Evolutionary conservation across 768 basidiomycete species (phyloP).

Genomic region (Lyophyllum shimeji): DNA sequence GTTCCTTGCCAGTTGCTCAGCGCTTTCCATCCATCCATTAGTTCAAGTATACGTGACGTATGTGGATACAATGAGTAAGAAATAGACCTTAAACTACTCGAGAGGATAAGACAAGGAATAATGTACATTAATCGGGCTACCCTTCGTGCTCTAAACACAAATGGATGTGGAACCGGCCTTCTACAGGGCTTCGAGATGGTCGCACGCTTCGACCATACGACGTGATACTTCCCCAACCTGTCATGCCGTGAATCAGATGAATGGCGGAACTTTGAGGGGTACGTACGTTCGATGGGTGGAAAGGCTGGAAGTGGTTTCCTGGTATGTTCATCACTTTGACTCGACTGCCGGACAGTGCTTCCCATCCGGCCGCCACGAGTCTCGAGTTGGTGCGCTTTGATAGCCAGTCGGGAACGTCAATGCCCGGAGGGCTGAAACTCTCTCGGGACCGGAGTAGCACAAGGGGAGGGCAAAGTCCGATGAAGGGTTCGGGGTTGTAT

Average conservation of each 20-base stretch:
- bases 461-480: constrained; percentile 31
- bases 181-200: constrained; percentile 10
- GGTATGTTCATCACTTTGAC: constrained; percentile 55
- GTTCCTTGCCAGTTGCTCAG: too few species aligned
- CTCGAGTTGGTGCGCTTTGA: constrained; percentile 38
- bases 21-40: too few species aligned
- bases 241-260: not conserved
- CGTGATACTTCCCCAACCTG: constrained; percentile 31
- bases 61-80: not conserved
- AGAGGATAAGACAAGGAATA: not conserved
- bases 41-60: not conserved
- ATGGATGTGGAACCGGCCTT: not conserved
- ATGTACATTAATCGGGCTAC: not conserved
- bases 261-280: not conserved
- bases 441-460: constrained; percentile 55
- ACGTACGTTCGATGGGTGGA: constrained; percentile 49
- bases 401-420: constrained; percentile 52
- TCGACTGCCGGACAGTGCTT: constrained; percentile 31
- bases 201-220: constrained; percentile 30
- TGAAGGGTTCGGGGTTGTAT: constrained; percentile 38
- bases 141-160: not conserved
- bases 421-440: constrained; percentile 35
- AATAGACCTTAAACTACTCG: not conserved
- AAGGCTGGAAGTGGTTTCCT: constrained; percentile 66
- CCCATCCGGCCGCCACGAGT: constrained; percentile 45